These are phyloP conservation scores for Schrenkiella parvula DNA, from an alignment of 345 rosid species.

Conservation along the genomic window DNA sequence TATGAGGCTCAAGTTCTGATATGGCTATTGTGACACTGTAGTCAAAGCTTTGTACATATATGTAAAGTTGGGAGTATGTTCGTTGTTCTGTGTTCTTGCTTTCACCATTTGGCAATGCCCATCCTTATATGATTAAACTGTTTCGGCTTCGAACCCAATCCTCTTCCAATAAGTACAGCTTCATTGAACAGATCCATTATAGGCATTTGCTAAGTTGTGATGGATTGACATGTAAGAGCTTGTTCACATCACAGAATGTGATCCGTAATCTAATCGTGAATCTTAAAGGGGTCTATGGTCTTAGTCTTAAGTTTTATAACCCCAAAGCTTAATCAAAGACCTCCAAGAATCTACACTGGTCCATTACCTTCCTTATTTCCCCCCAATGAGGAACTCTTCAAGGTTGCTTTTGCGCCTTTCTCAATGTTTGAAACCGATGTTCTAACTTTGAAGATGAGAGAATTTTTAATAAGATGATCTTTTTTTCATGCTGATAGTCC, in stretches of 20 bases:
- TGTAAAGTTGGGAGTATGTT: background rate
- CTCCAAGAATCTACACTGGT: too few species aligned
- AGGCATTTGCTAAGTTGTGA: background rate
- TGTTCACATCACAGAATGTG: background rate
- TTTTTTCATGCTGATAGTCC: too few species aligned
- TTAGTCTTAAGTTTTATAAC: too few species aligned
- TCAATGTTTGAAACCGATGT: too few species aligned
- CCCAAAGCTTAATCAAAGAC: too few species aligned
- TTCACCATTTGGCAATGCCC: background rate
- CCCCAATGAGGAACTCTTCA: too few species aligned
- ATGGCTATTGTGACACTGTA: conserved; percentile 7
- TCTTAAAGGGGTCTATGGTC: background rate
- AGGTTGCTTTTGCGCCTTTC: too few species aligned
- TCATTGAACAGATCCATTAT: background rate
- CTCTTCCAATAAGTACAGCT: background rate
- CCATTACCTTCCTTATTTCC: too few species aligned
- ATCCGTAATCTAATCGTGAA: too few species aligned
- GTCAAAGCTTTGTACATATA: conserved; percentile 3
- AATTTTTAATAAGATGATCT: too few species aligned
- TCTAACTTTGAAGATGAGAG: too few species aligned
- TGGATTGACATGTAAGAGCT: background rate
- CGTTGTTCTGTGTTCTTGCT: background rate
- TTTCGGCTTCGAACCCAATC: background rate
- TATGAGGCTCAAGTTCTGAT: background rate
- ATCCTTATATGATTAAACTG: background rate